Evolutionary conservation across 1,284 basidiomycete genomes (phyloP).

Genomic region (Sporisorium sorghi): DNA sequence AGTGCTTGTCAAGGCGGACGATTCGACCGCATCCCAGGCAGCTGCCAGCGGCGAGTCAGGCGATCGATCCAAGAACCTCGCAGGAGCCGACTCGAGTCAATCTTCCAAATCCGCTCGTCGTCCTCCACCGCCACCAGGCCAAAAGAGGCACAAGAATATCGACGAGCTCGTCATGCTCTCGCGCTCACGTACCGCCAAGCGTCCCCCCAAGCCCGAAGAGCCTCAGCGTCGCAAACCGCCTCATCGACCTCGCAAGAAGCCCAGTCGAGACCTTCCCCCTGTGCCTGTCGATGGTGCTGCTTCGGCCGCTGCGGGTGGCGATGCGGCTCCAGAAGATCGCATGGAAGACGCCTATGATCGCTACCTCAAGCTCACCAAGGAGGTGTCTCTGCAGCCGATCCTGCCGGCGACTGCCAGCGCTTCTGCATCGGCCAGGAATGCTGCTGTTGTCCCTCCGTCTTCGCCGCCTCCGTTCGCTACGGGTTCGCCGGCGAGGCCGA

Average conservation of each 20-base stretch:
- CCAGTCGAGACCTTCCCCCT: slow-evolving; percentile 51
- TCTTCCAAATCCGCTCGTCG: slow-evolving; percentile 25
- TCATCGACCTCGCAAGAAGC: slow-evolving; percentile 30
- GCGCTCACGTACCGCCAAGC: slow-evolving; percentile 33
- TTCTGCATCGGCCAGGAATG: slow-evolving; percentile 12
- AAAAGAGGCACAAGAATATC: slow-evolving; percentile 42
- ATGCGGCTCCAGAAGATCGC: slow-evolving; percentile 59
- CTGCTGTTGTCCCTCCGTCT: slow-evolving; percentile 5
- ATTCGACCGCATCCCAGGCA: neutral
- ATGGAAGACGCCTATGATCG: slow-evolving; percentile 90
- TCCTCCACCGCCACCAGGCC: slow-evolving; percentile 47
- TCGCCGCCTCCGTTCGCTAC: slow-evolving; percentile 23
- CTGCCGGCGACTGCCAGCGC: slow-evolving; percentile 29
- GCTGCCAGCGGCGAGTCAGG: slow-evolving; percentile 11
- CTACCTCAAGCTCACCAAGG: slow-evolving; percentile 74
- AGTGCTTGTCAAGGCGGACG: slow-evolving; percentile 76
- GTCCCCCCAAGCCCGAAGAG: slow-evolving; percentile 47
- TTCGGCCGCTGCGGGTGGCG: neutral
- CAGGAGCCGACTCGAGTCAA: slow-evolving; percentile 5
- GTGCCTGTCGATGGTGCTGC: slow-evolving; percentile 12
- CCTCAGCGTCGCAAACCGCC: slow-evolving; percentile 47
- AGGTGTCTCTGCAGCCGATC: slow-evolving; percentile 50
- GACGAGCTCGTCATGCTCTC: slow-evolving; percentile 51
- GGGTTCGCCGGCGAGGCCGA: slow-evolving; percentile 25
- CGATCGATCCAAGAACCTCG: slow-evolving; percentile 1